These are phyloP conservation scores for Claviceps pazoutovae DNA, from an alignment of 2,329 filamentous ascomycete genomes.

Conservation along the genomic window DNA sequence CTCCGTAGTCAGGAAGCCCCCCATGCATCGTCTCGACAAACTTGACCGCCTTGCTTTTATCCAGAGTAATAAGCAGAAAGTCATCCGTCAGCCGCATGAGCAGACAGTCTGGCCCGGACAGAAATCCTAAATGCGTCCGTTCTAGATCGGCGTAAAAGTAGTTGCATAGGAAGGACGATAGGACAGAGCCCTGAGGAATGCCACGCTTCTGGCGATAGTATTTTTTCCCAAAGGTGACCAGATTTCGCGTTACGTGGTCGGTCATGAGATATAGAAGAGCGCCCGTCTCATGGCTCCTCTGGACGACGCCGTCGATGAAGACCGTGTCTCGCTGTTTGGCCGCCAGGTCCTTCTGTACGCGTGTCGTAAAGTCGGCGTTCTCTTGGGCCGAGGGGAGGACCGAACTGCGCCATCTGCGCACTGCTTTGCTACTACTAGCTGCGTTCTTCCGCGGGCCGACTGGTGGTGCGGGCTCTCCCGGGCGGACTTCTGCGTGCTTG, in stretches of 20 bases:
- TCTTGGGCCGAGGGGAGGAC: slow-evolving; percentile 30
- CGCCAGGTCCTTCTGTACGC: slow-evolving; percentile 26
- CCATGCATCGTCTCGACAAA: slow-evolving; percentile 73
- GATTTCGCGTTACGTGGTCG: slow-evolving; percentile 71
- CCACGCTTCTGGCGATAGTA: slow-evolving; percentile 78
- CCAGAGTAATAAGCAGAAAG: slow-evolving; percentile 74
- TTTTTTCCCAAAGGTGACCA: slow-evolving; percentile 78
- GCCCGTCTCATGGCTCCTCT: slow-evolving; percentile 40
- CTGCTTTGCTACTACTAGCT: slow-evolving; percentile 19
- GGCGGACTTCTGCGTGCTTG: slow-evolving; percentile 60
- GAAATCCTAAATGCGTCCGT: slow-evolving; percentile 50
- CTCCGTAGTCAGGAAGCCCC: slow-evolving; percentile 67
- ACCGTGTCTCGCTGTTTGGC: slow-evolving; percentile 50
- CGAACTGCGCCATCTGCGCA: slow-evolving; percentile 37
- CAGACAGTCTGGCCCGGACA: slow-evolving; percentile 42
- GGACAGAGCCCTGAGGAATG: slow-evolving; percentile 83
- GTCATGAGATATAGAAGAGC: slow-evolving; percentile 55
- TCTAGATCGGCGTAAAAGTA: slow-evolving; percentile 93
- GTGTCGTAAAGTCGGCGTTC: slow-evolving; percentile 27
- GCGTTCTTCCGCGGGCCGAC: slow-evolving; percentile 8
- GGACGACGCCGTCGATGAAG: slow-evolving; percentile 57
- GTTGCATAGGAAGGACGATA: slow-evolving; percentile 81
- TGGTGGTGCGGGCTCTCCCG: slow-evolving; percentile 20
- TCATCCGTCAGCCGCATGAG: slow-evolving; percentile 82
- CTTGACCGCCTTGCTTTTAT: slow-evolving; percentile 47